Evolutionary conservation across 768 basidiomycete species (phyloP), one percentile per base, ranked within the genome.

Genomic region (Pleurotus tuoliensis): DNA sequence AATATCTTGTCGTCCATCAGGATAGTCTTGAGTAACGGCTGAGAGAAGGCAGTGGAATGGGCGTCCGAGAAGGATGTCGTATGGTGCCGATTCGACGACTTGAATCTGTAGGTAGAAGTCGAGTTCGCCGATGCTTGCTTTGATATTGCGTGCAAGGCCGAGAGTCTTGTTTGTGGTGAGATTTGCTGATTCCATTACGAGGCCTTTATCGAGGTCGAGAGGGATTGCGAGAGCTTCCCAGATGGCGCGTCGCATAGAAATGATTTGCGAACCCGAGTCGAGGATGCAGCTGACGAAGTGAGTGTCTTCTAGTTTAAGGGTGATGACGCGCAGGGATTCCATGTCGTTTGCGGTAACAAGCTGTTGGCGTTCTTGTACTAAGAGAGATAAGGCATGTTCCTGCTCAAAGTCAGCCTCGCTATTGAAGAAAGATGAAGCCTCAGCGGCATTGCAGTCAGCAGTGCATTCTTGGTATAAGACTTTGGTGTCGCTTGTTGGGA

Each of bases 111-210:
- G 37, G 20, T 62, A 64, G 15, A 68, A 62, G 3, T 43, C 38
- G 4, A 55, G 55, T 2, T 57, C 51, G 1, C 64, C 61, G 6
- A 64, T 55, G 7, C 37, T 25, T 12, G 64, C 54, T 13, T 44
- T 45, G 15, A 67, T 47, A 34, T 65, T 57, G 4, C 44, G 59
- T 3, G 64, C 16, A 8, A 65, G 58, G 0, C 64, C 66, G 13
- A 61, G 58, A 0, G 64, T 63, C 2, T 37, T 20, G 16, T 62
- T 53, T 5, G 24, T 58, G 0, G 60, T 45, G 1, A 20, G n/a
- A 39, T 67, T 65, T 1, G 66, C 64, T n/a, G 64, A 62, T 20
- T 65, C 57, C 59, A 67, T 64, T 13, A 51, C 8, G 56, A 67
- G 60, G 1, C 50, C 25, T 13, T 63, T 56, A 40, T 64, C 61